Base-by-base conservation (phyloP, 2,329 filamentous ascomycete species). In the Fusarium sp. region DNA sequence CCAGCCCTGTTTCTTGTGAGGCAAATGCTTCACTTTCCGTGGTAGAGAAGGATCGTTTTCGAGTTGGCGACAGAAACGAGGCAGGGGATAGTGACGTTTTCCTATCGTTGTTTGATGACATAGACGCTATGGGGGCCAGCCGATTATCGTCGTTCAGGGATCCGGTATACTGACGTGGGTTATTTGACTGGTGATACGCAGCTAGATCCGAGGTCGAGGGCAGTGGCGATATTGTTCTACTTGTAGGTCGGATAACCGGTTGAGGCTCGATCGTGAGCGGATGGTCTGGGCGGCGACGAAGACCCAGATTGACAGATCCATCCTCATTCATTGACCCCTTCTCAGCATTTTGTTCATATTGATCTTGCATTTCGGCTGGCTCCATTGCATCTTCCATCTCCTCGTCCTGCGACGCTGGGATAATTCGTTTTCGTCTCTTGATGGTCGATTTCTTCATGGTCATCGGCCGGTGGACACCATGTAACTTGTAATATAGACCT, bases 381-480 rank as follows among this genome's bases (percentile, higher is more conserved):
- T 86, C 84, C 18, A 84, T 82, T 11, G 82, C 84, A 37, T 90
- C 88, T 39, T 86, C 84, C 49, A 83, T 80, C 54, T 86, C 82
- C 37, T 84, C 83, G 76, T 85, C 86, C 54, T 87, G 84, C 31
- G 89, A 84, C 23, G 93, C 94, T 23, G 95, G 95, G 46, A 98
- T 95, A 10, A 98, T 94, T 65, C 96, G 91, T 86, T 98, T 98
- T 68, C 96, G 89, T 70, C 96, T 90, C 83, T 99, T 98, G 81
- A 99, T 99, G 31, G 97, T 93, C 7, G 94, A 93, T 82, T 98
- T 98, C 83, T 98, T 99, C 96, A 99, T 98, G n/a, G 94, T 94
- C 10, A 96, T 94, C 0, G 96, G 96, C 45, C 96, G 89, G 81
- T 98, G 95, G 35, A 94, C 91, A 60, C 95, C 95, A 80, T 99